Evolutionary conservation across 805 yeast species (phyloP).

Genomic region (Helenozyma baotianmanensis): DNA sequence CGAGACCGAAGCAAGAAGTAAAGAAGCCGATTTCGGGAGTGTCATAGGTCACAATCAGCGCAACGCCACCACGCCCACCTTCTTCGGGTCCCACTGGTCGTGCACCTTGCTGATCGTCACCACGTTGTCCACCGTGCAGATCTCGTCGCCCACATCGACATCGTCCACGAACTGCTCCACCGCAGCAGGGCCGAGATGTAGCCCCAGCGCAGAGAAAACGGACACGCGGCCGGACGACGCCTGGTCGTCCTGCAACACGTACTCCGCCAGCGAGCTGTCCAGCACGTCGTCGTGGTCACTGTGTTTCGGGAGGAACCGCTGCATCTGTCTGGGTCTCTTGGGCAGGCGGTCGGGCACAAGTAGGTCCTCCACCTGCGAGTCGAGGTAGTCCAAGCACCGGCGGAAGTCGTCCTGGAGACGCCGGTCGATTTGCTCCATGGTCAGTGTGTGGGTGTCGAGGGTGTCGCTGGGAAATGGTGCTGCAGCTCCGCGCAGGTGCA

Average conservation of each 20-base stretch:
- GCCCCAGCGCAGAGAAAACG: conserved; percentile 6
- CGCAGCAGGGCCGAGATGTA: background rate
- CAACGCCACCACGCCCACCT: conserved; percentile 9
- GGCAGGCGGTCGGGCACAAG: conserved; percentile 12
- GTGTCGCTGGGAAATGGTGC: too few relatives aligned
- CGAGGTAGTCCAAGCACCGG: conserved; percentile 5
- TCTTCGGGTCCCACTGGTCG: conserved; percentile 12
- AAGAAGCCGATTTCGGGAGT: too few relatives aligned
- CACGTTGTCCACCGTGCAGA: conserved; percentile 22
- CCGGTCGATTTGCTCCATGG: background rate
- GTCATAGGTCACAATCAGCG: too few relatives aligned
- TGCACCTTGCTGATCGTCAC: conserved; percentile 19
- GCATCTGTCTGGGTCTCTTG: conserved; percentile 5
- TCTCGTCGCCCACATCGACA: conserved; percentile 13
- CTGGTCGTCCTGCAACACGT: conserved; percentile 3
- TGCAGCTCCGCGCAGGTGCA: too few relatives aligned
- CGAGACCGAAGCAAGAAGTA: too few relatives aligned
- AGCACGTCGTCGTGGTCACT: too few relatives aligned
- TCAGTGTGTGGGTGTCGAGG: too few relatives aligned
- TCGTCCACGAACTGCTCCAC: conserved; percentile 18
- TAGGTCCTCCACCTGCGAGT: conserved; percentile 3
- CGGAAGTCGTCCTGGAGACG: conserved; percentile 2
- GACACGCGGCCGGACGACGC: conserved; percentile 8
- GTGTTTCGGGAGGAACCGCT: too few relatives aligned
- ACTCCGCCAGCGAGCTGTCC: conserved; percentile 8